Base-by-base conservation (phyloP, 2,329 filamentous ascomycete species). In the Colletotrichum spinosum region DNA sequence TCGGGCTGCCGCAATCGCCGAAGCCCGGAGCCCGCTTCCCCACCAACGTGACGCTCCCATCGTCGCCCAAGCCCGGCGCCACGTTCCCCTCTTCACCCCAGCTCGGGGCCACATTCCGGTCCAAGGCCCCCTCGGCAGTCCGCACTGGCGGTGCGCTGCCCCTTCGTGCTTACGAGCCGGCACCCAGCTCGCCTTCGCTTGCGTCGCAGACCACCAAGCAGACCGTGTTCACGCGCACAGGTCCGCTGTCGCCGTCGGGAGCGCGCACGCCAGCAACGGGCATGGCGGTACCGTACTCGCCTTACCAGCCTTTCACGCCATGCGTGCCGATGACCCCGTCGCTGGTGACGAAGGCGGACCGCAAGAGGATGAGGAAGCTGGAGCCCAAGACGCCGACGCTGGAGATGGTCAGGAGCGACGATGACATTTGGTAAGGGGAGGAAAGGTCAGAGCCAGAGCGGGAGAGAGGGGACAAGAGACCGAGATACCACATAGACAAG, bases 301-400 rank as follows among this genome's bases (percentile, higher is more conserved):
- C 92, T 0, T 95, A 94, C 70, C 92, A 94, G 80, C 92, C 92
- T 0, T 92, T 90, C 74, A 91, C 90, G 7, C 91, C 92, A 1
- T 82, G 92, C 52, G 85, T 93, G 55, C 92, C 92, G 1, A 87
- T 94, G 53, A 94, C 92, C 37, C 91, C 92, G n/a, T 88, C 87
- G 17, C 78, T 95, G 51, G 88, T 92, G 13, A 92, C 88, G 33
- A 88, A 84, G 76, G 86, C 87, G 67, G 91, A 94, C 73, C 80
- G 91, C 35, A 93, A 90, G 83, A 82, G 85, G 74, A 89, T 88
- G 83, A 87, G 83, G 81, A 88, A 84, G 74, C 77, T 88, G 73
- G 83, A 88, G 70, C 87, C 86, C 63, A 88, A 88, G 79, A 89
- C 86, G 55, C 88, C 88, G 4, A 86, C 87, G 0, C 69, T 86